These are phyloP conservation scores for Evernia prunastri DNA, from an alignment of 495 filamentous ascomycete species.

Conservation along the genomic window DNA sequence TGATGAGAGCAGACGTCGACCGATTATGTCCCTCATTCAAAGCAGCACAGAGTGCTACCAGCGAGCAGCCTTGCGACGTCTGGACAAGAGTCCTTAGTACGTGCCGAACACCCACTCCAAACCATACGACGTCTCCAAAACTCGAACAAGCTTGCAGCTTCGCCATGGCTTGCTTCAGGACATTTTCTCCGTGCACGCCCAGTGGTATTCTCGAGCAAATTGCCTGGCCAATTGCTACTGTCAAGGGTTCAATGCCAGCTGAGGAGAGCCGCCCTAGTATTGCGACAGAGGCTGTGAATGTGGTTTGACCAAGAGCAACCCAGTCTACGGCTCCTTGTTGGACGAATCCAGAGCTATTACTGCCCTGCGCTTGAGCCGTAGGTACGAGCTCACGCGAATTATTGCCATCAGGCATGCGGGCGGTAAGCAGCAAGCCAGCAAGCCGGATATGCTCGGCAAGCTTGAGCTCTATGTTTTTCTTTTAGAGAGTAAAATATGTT, in stretches of 20 bases:
- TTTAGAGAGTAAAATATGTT: no score
- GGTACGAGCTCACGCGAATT: no score
- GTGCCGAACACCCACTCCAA: slow-evolving; percentile 10
- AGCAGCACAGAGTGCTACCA: slow-evolving; percentile 9
- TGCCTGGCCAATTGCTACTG: slow-evolving; percentile 6
- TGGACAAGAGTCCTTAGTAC: slow-evolving; percentile 7
- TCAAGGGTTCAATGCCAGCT: slow-evolving; percentile 7
- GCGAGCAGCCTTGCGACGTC: slow-evolving; percentile 6
- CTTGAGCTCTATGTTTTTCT: no score
- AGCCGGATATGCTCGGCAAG: no score
- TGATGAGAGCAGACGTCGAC: neutral
- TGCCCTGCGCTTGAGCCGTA: no score
- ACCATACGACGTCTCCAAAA: slow-evolving; percentile 14
- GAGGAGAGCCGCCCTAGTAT: slow-evolving; percentile 11
- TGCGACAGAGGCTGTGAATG: slow-evolving; percentile 4
- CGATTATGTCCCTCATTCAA: slow-evolving; percentile 6
- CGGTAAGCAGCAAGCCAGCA: no score
- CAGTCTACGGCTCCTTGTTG: slow-evolving; percentile 12
- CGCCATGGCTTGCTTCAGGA: slow-evolving; percentile 5
- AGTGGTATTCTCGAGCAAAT: slow-evolving; percentile 7
- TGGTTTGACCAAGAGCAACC: neutral
- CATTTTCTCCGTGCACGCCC: slow-evolving; percentile 1
- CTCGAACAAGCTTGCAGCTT: neutral
- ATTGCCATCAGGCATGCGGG: no score
- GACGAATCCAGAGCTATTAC: no score